These are phyloP conservation scores for Phytophthora palmivora DNA, from an alignment of 352 stramenopile genomes.

Conservation along the genomic window DNA sequence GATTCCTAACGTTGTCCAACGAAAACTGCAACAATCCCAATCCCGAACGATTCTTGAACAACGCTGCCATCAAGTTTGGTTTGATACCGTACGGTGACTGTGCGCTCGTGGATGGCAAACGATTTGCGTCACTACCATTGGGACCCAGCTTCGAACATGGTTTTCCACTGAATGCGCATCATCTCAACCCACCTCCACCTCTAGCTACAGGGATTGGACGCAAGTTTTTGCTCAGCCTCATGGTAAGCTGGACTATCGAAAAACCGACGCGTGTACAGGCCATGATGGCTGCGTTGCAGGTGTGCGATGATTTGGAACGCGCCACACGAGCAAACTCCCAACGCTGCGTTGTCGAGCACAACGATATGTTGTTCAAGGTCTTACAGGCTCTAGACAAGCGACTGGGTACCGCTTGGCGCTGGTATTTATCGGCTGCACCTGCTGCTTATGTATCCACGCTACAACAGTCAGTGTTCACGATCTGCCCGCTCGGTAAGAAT, in stretches of 20 bases:
- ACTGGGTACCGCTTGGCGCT: slow-evolving; percentile 52
- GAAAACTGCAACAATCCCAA: slow-evolving; percentile 70
- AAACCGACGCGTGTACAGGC: slow-evolving; percentile 71
- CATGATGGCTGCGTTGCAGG: slow-evolving; percentile 53
- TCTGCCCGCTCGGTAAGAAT: slow-evolving; percentile 72
- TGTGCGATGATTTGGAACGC: slow-evolving; percentile 40
- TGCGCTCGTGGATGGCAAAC: slow-evolving; percentile 57
- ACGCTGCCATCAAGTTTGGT: slow-evolving; percentile 54
- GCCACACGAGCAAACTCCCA: slow-evolving; percentile 28
- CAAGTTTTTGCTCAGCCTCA: slow-evolving; percentile 62
- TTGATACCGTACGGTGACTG: slow-evolving; percentile 73
- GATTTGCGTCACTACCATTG: slow-evolving; percentile 54
- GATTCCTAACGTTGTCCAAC: slow-evolving; percentile 52
- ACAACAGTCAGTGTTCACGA: slow-evolving; percentile 67
- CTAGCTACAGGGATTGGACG: slow-evolving; percentile 27
- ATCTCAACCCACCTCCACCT: slow-evolving; percentile 25
- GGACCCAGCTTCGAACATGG: slow-evolving; percentile 71
- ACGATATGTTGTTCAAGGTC: slow-evolving; percentile 65
- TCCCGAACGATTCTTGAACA: slow-evolving; percentile 29
- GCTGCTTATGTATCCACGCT: slow-evolving; percentile 59
- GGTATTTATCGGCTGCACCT: slow-evolving; percentile 55
- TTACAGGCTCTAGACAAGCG: slow-evolving; percentile 57
- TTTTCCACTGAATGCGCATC: slow-evolving; percentile 61
- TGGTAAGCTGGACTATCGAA: slow-evolving; percentile 73
- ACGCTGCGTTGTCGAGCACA: slow-evolving; percentile 63